Conservation (phyloP, 2,329 filamentous ascomycete species). For the Pseudogymnoascus sp. region DNA sequence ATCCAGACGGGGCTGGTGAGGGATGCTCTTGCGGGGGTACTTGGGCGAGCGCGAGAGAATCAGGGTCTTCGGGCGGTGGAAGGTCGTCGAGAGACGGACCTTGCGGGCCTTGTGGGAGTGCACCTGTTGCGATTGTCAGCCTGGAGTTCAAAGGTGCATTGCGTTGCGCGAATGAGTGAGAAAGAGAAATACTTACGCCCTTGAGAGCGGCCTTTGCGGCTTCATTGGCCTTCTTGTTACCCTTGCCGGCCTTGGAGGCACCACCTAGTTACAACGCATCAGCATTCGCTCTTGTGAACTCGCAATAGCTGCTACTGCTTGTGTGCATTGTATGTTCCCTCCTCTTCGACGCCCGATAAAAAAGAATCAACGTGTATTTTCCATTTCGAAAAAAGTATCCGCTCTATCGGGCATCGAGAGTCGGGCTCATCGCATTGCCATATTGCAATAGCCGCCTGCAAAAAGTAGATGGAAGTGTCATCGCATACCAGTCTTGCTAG, state of each 20-base stretch:
- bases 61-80: slow-evolving; percentile 97
- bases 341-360: slow-evolving; percentile 10
- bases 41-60: slow-evolving; percentile 83
- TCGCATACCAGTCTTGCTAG: slow-evolving; percentile 28
- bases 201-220: slow-evolving; percentile 94
- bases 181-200: slow-evolving; percentile 63
- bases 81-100: slow-evolving; percentile 84
- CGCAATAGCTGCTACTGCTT: slow-evolving; percentile 69
- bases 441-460: slow-evolving; percentile 5
- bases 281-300: slow-evolving; percentile 68
- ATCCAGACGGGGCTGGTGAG: slow-evolving; percentile 83
- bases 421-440: slow-evolving; percentile 16
- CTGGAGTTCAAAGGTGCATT: not conserved
- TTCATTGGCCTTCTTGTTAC: slow-evolving; percentile 78
- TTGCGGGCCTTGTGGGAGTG: slow-evolving; percentile 84
- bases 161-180: slow-evolving; percentile 32
- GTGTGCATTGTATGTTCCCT: slow-evolving; percentile 23
- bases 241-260: slow-evolving; percentile 47
- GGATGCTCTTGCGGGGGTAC: slow-evolving; percentile 94
- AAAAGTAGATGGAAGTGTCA: not conserved
- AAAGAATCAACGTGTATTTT: not conserved
- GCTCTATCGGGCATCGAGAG: slow-evolving; percentile 8
- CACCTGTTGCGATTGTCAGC: slow-evolving; percentile 39
- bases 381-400: slow-evolving; percentile 12
- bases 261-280: slow-evolving; percentile 53